phyloP scores from a whole-genome alignment of 495 filamentous ascomycete species.

The Aspergillus taichungensis region DNA sequence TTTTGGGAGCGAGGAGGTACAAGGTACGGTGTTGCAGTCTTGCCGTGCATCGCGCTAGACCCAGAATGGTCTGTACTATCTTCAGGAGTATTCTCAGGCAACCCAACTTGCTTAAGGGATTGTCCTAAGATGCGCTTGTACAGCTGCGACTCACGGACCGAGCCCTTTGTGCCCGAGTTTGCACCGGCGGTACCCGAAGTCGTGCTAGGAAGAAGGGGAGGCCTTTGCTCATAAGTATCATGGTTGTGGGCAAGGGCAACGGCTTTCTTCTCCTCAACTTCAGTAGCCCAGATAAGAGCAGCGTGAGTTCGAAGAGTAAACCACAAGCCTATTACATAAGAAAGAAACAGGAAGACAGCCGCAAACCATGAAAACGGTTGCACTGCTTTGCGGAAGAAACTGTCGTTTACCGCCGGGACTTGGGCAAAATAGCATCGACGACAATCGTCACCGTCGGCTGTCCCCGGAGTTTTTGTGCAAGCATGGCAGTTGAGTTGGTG shows the following conservation, averaged over 20 bases:
- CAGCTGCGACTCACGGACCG: slow-evolving; percentile 72
- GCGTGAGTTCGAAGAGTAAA: slow-evolving; percentile 96
- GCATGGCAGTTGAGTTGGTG: slow-evolving; percentile 87
- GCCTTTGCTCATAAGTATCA: slow-evolving; percentile 33
- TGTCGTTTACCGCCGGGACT: slow-evolving; percentile 71
- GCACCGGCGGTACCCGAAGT: slow-evolving; percentile 23
- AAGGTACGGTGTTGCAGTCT: slow-evolving; percentile 49
- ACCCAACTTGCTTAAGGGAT: slow-evolving; percentile 70
- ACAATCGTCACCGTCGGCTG: slow-evolving; percentile 54
- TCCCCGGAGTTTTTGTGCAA: slow-evolving; percentile 47
- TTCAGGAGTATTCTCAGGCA: slow-evolving; percentile 43
- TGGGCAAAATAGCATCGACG: slow-evolving; percentile 91
- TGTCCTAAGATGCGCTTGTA: slow-evolving; percentile 93
- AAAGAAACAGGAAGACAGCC: slow-evolving; percentile 77
- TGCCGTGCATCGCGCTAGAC: slow-evolving; percentile 10
- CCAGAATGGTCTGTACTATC: slow-evolving; percentile 32
- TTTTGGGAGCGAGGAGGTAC: slow-evolving; percentile 49
- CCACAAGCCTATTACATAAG: slow-evolving; percentile 89
- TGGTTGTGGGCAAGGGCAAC: slow-evolving; percentile 29
- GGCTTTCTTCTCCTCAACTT: slow-evolving; percentile 75
- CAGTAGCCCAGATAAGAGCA: slow-evolving; percentile 90
- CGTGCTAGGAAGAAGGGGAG: slow-evolving; percentile 21
- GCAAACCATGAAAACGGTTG: slow-evolving; percentile 88
- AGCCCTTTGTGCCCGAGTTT: slow-evolving; percentile 18
- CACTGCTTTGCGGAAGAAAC: slow-evolving; percentile 83